Base-by-base conservation (phyloP, 2,329 filamentous ascomycete species). In the Sarocladium brachiariae region DNA sequence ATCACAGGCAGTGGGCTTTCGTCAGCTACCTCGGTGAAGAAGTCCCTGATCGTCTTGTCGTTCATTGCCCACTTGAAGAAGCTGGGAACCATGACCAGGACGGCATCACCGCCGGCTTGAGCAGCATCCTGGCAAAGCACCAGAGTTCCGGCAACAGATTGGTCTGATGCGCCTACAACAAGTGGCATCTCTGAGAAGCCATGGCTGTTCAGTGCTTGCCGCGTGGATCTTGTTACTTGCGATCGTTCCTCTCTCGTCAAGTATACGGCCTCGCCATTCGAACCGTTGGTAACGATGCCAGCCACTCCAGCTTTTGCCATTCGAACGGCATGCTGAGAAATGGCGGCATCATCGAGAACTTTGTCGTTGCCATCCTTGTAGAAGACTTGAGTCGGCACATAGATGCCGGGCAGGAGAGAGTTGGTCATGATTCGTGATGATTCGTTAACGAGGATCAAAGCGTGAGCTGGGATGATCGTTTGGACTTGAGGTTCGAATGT, bases 211-310 rank as follows among this genome's bases (percentile, higher is more conserved):
- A 86, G 73, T 62, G 56, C 56, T 27, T 52, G 7, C 23, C 56
- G 47, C 2, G 56, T 58, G 25, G 46, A 45, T 13, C 45, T 51
- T 10, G 55, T 56, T 9, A 57, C 53, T 18, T 27, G 7, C 2
- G 39, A 35, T 18, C 53, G 52, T 33, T 58, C 56, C 11, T 50
- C 34, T 8, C 50, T n/a, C 2, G 52, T 49, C 14, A 56, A 49
- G 50, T 86, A 81, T 30, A 85, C 82, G 14, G 83, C 81, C 69
- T 86, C 83, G 48, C 83, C 82, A 63, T 86, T 86, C 35, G 81
- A 85, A 53, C 83, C 83, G 77, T 84, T 83, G 52, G 79, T 80
- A 25, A 85, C 79, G 37, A 86, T 74, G n/a, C 83, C 82, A 31
- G 78, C 79, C n/a, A 86, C 75, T 5, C 83, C 83, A 35, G 81